These are phyloP conservation scores for Chalaropsis ovoidea DNA, from an alignment of 2,329 filamentous ascomycete species.

Conservation along the genomic window DNA sequence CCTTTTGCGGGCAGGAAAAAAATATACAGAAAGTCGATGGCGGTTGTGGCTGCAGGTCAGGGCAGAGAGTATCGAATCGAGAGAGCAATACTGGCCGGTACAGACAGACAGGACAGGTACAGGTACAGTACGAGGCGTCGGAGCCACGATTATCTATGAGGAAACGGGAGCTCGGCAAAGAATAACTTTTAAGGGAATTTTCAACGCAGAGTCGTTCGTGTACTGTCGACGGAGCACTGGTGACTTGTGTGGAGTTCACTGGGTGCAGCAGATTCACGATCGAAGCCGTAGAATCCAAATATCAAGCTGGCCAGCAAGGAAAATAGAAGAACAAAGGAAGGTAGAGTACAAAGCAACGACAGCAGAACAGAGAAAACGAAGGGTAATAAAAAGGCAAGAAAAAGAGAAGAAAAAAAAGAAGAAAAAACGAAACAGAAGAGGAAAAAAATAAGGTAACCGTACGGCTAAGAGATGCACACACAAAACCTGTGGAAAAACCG, in stretches of 20 bases:
- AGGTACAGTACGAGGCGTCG: neutral
- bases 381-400: slow-evolving; percentile 11
- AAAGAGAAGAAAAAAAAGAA: slow-evolving; percentile 16
- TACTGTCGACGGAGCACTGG: neutral
- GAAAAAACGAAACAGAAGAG: slow-evolving; percentile 8
- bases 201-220: slow-evolving; percentile 1
- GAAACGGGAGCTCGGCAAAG: neutral
- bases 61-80: neutral
- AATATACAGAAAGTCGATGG: slow-evolving; percentile 11
- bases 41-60: neutral
- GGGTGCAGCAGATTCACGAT: slow-evolving; percentile 21
- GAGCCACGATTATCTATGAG: slow-evolving; percentile 8
- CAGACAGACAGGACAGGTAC: no score
- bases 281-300: slow-evolving; percentile 19
- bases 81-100: neutral
- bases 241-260: slow-evolving; percentile 6
- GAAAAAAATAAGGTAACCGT: slow-evolving; percentile 15
- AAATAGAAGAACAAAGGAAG: slow-evolving; percentile 12
- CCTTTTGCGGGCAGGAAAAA: neutral
- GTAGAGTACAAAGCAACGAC: slow-evolving; percentile 12
- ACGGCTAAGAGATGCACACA: slow-evolving; percentile 22
- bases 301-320: slow-evolving; percentile 21
- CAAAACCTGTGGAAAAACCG: slow-evolving; percentile 24
- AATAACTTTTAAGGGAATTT: slow-evolving; percentile 7
- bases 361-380: slow-evolving; percentile 1